These are phyloP conservation scores for Choiromyces venosus DNA, from an alignment of 495 filamentous ascomycete species.

Conservation along the genomic window DNA sequence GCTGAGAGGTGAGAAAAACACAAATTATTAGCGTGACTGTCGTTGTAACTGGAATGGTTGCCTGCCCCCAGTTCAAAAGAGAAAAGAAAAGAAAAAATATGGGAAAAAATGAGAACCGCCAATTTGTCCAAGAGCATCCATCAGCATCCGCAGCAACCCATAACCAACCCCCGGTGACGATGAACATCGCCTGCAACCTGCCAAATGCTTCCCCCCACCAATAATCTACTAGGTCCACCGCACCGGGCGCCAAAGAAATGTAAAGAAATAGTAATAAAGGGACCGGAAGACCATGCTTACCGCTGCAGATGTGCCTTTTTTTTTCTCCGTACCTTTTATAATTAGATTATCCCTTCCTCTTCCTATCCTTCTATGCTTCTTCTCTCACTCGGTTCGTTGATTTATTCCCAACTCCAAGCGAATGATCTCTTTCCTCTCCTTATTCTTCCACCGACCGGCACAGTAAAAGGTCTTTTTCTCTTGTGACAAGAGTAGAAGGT, in stretches of 20 bases:
- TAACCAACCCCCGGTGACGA: conserved; percentile 5
- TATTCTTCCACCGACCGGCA: conserved; percentile 18
- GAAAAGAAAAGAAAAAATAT: not conserved
- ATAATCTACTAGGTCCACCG: conserved; percentile 10
- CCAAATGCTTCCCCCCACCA: conserved; percentile 15
- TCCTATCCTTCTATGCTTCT: conserved; percentile 3
- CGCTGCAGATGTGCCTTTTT: conserved; percentile 10
- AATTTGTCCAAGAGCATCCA: not conserved
- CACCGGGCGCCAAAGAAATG: conserved; percentile 28
- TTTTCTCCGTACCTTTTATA: conserved; percentile 13
- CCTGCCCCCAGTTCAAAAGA: conserved; percentile 16
- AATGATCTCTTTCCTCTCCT: not conserved
- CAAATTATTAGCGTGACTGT: conserved; percentile 21
- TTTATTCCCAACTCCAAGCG: not conserved
- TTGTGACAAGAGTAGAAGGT: not conserved
- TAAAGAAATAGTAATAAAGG: conserved; percentile 11
- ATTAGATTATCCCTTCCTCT: conserved; percentile 21
- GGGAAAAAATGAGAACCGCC: not conserved
- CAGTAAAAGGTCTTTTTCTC: not conserved
- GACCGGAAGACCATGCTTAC: conserved; percentile 8
- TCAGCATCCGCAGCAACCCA: not conserved
- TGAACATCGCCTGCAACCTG: conserved; percentile 31
- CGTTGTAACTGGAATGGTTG: conserved; percentile 26
- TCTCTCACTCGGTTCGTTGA: conserved; percentile 14
- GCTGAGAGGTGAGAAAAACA: conserved; percentile 10